phyloP scores from a whole-genome alignment of 2,329 filamentous ascomycete genomes.

The Alternaria infectoria region DNA sequence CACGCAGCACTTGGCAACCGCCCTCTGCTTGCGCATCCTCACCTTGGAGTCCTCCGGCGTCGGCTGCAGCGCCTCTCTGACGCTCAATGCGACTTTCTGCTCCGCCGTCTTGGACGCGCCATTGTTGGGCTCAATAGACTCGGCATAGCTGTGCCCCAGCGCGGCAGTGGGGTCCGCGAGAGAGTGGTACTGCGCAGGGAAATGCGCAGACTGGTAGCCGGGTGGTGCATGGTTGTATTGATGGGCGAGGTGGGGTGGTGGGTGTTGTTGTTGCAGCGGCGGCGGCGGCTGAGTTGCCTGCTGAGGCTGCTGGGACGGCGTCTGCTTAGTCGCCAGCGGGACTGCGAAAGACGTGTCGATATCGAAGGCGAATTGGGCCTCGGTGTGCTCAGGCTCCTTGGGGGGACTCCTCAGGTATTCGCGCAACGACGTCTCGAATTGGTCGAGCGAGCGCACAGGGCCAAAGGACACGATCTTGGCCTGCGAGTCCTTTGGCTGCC shows the following conservation, averaged over 20 bases:
- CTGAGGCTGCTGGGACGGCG: constrained; percentile 3
- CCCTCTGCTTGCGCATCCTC: constrained; percentile 54
- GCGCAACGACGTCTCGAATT: constrained; percentile 46
- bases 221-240: constrained; percentile 28
- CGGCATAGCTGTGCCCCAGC: constrained; percentile 28
- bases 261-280: neutral
- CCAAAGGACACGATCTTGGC: constrained; percentile 40
- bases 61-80: constrained; percentile 44
- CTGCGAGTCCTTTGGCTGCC: constrained; percentile 46
- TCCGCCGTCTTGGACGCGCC: constrained; percentile 21
- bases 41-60: constrained; percentile 48
- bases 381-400: constrained; percentile 46
- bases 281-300: neutral
- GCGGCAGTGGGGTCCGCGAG: constrained; percentile 34
- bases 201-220: constrained; percentile 40
- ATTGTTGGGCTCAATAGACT: constrained; percentile 10
- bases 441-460: constrained; percentile 40
- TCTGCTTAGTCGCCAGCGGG: constrained; percentile 8
- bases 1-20: constrained; percentile 55
- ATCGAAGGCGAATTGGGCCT: constrained; percentile 49
- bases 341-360: constrained; percentile 46
- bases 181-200: constrained; percentile 29
- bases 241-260: constrained; percentile 12
- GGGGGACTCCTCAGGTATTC: constrained; percentile 43
- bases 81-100: constrained; percentile 40